Evolutionary conservation across 176 grass and related monocot species (phyloP), one percentile per base, ranked within the genome.

Genomic region (Poa annua): DNA sequence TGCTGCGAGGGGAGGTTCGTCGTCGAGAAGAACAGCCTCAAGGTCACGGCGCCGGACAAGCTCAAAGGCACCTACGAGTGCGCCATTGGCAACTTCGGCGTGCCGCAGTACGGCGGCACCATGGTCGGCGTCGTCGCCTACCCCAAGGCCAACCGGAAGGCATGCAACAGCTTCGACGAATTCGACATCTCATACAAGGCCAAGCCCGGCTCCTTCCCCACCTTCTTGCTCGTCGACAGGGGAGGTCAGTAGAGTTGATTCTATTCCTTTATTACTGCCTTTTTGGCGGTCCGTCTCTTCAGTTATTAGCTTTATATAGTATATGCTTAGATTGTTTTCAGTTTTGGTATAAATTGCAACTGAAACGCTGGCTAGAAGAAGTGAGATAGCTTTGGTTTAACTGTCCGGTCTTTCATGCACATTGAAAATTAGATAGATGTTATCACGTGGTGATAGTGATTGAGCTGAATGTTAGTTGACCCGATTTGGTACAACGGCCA

Each of bases 61-160:
- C 71, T 74, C 29, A 74, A 74, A 1, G 48, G 47, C 47, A 74
- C 45, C 71, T 74, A 74, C 48, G 71, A 74, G 47, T 97, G 94
- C 64, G 94, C 94, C 20, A 97, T 97, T 85, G 94, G 94, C 56
- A 97, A 97, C 81, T 97, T 97, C 50, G 94, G 94, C 15, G 90
- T 97, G 39, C 94, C 94, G 69, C 91, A 97, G 80, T 97, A 97
- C 66, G 94, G 94, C 7, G 94, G 94, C 41, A 97, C 91, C 74
- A 97, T 97, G 94, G 87, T 97, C 34, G 94, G 94, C 24, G 85
- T 94, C 59, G 94, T 97, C 26, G 91, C 81, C 29, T 97, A 97
- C 68, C 94, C 94, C 39, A 97, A 94, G 77, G 69, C 94, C 42
- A 97, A 97, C 78, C 78, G 66, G 71, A 97, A 97, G 80, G 91